phyloP scores from a whole-genome alignment of 1,139 yeast species.

The Diutina ranongensis region DNA sequence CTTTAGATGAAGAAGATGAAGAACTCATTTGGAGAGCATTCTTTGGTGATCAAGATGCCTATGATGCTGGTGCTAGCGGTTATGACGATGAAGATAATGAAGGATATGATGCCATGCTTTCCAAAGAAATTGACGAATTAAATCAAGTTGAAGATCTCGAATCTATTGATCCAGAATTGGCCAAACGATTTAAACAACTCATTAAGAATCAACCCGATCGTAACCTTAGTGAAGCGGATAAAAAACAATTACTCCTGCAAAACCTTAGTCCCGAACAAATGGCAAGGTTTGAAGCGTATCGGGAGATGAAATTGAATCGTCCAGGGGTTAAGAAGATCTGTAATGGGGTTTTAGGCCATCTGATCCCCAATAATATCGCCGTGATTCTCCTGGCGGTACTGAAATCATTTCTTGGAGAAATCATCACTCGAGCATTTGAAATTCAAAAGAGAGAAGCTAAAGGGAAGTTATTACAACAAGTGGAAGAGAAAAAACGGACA shows the following conservation, averaged over 20 bases:
- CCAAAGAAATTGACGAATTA: constrained; percentile 8
- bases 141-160: constrained; percentile 19
- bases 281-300: constrained; percentile 77
- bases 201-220: constrained; percentile 11
- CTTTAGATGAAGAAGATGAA: constrained; percentile 37
- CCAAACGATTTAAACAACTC: constrained; percentile 20
- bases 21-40: constrained; percentile 36
- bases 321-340: constrained; percentile 76
- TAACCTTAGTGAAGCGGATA: constrained; percentile 32
- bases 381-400: constrained; percentile 79
- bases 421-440: constrained; percentile 70
- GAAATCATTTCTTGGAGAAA: constrained; percentile 79
- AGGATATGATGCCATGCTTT: background rate
- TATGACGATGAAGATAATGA: constrained; percentile 16
- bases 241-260: constrained; percentile 54
- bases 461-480: constrained; percentile 26
- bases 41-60: constrained; percentile 14
- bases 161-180: constrained; percentile 25
- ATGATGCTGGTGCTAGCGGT: constrained; percentile 6
- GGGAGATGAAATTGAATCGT: constrained; percentile 73
- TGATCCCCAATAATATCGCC: constrained; percentile 74
- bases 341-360: constrained; percentile 68
- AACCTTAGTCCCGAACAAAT: constrained; percentile 75
- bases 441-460: constrained; percentile 47
- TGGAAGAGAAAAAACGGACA: constrained; percentile 25